Base-by-base conservation (phyloP, 2,329 filamentous ascomycete species). In the Colletotrichum tropicicola region DNA sequence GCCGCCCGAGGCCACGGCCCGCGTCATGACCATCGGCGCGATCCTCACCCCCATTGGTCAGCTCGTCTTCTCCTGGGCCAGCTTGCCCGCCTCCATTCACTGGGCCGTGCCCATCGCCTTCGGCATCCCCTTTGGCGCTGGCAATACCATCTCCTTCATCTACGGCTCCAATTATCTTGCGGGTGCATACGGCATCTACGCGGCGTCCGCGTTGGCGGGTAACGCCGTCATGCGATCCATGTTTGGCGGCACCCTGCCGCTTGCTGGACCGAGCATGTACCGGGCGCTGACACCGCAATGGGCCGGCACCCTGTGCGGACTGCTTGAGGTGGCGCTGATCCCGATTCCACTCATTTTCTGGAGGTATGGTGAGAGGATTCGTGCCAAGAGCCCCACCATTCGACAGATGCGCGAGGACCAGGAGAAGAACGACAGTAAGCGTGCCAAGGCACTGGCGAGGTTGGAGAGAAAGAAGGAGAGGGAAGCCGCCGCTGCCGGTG, bases 1-100 rank as follows among this genome's bases (percentile, higher is more conserved):
- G 0, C 83, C 87, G 0, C 94, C 94, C 0, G 94, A 98, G 77
- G 91, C 93, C 1, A 93, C 92, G 68, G 92, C 95, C 4, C 87
- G 89, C 43, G 85, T 96, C 60, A 91, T 97, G 72, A 92, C 90
- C 70, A 87, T 97, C 25, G 92, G 91, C 4, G 88, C 92, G 0
- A 74, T 97, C 2, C 80, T 93, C 1, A 89, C 92, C 0, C 91
- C 93, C 0, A 76, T 92, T 3, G 94, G 94, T 15, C 91, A 97
- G 76, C 85, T 98, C 23, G 91, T 90, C 75, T 98, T 98, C 73
- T 89, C 92, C 0, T 97, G 93, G 93, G 97, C 94, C 0, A 94
- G 90, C 66, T 87, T 93, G 0, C 94, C 94, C 0, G 80, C 78
- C 0, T 86, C 87, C 5, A 92, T 97, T 30, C 94, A 93, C 74